Evolutionary conservation across 306 rosid genomes (phyloP).

Genomic region (Rosa lucieae): DNA sequence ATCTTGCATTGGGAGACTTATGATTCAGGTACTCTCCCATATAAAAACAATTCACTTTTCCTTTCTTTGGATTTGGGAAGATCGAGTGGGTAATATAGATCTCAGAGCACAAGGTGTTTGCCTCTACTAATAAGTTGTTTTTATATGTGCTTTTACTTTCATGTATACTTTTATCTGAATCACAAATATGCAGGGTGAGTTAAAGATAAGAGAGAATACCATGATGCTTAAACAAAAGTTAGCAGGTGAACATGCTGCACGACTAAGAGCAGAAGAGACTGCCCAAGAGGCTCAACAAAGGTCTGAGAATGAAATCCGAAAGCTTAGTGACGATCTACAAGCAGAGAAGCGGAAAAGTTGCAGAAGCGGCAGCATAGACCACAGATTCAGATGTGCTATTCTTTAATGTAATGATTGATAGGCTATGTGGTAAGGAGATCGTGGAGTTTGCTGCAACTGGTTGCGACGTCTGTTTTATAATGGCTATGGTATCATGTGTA

Average conservation of each 20-base stretch:
- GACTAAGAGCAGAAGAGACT: conserved; percentile 54
- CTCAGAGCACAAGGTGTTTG: neutral
- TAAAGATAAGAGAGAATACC: conserved; percentile 64
- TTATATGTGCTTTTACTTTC: neutral
- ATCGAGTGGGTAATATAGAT: neutral
- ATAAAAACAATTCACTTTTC: neutral
- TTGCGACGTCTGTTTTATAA: neutral
- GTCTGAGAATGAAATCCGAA: conserved; percentile 66
- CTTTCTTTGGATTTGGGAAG: neutral
- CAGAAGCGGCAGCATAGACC: no score
- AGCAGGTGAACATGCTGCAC: conserved; percentile 78
- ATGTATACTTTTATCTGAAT: neutral
- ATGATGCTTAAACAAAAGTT: conserved; percentile 64
- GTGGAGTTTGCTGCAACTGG: neutral
- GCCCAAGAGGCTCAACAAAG: conserved; percentile 56
- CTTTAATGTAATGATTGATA: conserved; percentile 33
- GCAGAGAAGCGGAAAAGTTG: conserved; percentile 63
- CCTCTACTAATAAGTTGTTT: neutral
- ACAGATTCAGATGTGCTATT: conserved; percentile 47
- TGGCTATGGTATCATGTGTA: neutral
- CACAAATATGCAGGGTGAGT: conserved; percentile 54
- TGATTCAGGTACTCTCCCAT: neutral
- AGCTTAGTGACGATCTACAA: conserved; percentile 63
- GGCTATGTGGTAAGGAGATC: neutral
- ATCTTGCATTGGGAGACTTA: no score